Evolutionary conservation across 2,329 filamentous ascomycete species (phyloP).

Genomic region (Myriosclerotinia curreyana): DNA sequence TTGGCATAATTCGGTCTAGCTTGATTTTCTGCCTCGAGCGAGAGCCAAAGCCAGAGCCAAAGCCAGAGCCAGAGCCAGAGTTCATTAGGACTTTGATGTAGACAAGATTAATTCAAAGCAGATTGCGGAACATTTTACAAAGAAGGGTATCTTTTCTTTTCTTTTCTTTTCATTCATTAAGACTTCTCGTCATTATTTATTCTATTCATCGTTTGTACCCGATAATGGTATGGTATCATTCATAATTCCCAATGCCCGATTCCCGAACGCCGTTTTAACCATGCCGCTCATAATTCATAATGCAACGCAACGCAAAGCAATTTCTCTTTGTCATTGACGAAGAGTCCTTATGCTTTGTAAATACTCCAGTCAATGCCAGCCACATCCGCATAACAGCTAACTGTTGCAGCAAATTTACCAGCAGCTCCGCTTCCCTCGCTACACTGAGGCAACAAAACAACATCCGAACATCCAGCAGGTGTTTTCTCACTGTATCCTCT

Average conservation of each 20-base stretch:
- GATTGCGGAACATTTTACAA: not conserved
- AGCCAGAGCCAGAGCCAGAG: too few relatives aligned
- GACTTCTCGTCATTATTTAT: not conserved
- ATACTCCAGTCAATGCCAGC: conserved; percentile 42
- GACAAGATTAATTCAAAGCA: too few relatives aligned
- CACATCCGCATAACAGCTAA: conserved; percentile 45
- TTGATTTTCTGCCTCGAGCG: too few relatives aligned
- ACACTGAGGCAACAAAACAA: conserved; percentile 48
- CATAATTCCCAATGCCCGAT: not conserved
- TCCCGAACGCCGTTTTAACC: not conserved
- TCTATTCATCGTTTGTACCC: conserved; percentile 16
- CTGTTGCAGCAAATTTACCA: conserved; percentile 43
- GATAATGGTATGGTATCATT: conserved; percentile 14
- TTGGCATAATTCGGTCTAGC: too few relatives aligned
- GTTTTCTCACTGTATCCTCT: conserved; percentile 42
- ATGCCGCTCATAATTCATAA: conserved; percentile 10
- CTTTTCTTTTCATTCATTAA: not conserved
- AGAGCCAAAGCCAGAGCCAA: too few relatives aligned
- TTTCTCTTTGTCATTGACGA: not conserved
- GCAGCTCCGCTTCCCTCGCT: conserved; percentile 41
- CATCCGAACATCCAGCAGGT: conserved; percentile 44
- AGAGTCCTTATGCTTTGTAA: conserved; percentile 28
- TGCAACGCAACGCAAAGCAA: not conserved
- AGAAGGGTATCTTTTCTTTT: not conserved
- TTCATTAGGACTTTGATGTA: too few relatives aligned